These are phyloP conservation scores for Nannochloropsis salina DNA, from an alignment of 108 stramenopile genomes.

Conservation along the genomic window DNA sequence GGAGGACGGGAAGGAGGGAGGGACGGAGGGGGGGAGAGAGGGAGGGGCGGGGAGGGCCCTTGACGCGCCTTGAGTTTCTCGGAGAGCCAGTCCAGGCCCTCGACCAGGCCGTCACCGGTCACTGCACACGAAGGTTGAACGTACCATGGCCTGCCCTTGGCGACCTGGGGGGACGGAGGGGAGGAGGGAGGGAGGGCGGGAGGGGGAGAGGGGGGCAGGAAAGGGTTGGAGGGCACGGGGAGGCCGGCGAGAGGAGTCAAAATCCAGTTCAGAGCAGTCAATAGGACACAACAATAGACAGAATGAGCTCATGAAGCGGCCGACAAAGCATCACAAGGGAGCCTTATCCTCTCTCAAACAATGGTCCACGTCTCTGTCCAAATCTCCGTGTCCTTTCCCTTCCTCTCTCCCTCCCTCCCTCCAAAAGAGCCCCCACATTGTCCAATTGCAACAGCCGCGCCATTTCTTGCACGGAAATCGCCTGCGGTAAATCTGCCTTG, in stretches of 20 bases:
- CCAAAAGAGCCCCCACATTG: neutral
- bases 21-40: neutral
- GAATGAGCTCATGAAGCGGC: no score
- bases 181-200: neutral
- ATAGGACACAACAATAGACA: no score
- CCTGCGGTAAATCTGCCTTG: slow-evolving; percentile 19
- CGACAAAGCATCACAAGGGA: no score
- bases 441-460: neutral
- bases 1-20: neutral
- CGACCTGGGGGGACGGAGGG: neutral
- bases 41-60: neutral
- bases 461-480: neutral
- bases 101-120: slow-evolving; percentile 2
- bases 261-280: no score
- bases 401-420: neutral
- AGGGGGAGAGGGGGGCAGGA: neutral
- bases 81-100: neutral
- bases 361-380: no score
- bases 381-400: neutral
- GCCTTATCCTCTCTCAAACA: no score
- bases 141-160: slow-evolving; percentile 4
- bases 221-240: neutral
- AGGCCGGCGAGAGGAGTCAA: no score
- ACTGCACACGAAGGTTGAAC: slow-evolving; percentile 8
- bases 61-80: neutral